Conservation (phyloP, 1,139 yeast species). For the Sugiyamaella grinbergsii region DNA sequence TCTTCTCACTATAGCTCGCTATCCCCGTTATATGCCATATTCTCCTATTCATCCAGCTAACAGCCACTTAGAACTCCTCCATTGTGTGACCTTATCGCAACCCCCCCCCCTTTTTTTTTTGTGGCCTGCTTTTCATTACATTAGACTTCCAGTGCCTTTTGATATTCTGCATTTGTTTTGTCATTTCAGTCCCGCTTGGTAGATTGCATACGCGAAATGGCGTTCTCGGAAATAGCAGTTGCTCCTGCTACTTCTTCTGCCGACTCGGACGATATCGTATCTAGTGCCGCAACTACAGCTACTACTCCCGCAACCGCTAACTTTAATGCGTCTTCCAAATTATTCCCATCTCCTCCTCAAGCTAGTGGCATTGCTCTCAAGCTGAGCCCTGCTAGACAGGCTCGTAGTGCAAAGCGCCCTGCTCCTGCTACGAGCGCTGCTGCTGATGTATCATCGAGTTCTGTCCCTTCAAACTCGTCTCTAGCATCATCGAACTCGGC, state of each 20-base stretch:
- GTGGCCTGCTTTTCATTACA: no score
- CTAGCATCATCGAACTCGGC: neutral
- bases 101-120: no score
- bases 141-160: no score
- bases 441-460: neutral
- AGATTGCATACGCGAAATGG: constrained; percentile 8
- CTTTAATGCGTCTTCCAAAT: neutral
- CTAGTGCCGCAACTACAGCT: neutral
- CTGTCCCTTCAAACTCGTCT: neutral
- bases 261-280: constrained; percentile 6
- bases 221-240: constrained; percentile 9
- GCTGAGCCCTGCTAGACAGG: neutral
- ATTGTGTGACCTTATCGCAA: no score
- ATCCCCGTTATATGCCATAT: no score
- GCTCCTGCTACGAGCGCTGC: neutral
- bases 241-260: constrained; percentile 7
- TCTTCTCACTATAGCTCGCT: no score
- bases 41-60: no score
- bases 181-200: neutral
- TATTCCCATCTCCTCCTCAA: neutral
- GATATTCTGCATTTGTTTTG: neutral
- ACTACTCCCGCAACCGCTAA: no score
- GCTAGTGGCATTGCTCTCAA: neutral
- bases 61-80: no score
- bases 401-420: constrained; percentile 7